Evolutionary conservation across 176 grass and related monocot species (phyloP).

Genomic region (Chrysopogon serrulatus): DNA sequence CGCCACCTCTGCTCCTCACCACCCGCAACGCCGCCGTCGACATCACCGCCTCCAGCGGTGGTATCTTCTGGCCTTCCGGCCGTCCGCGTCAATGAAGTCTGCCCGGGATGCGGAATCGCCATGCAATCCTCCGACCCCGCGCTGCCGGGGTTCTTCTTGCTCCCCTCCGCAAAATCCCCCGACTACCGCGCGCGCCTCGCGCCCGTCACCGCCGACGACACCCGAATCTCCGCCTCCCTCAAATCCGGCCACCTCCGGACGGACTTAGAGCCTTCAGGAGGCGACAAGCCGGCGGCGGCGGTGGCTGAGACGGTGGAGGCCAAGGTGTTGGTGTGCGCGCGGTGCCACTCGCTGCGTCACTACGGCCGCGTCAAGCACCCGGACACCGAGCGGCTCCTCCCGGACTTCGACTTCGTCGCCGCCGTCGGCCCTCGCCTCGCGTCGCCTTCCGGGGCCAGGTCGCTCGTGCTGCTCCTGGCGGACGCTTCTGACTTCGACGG

Average conservation of each 20-base stretch:
- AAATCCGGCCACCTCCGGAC: conserved; percentile 34
- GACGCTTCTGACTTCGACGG: conserved; percentile 79
- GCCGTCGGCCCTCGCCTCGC: conserved; percentile 58
- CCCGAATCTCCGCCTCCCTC: conserved; percentile 44
- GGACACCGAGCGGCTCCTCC: conserved; percentile 61
- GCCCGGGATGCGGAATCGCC: conserved; percentile 54
- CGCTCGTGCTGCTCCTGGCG: conserved; percentile 74
- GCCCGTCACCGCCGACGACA: conserved; percentile 45
- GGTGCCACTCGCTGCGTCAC: conserved; percentile 80
- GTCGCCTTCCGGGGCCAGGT: conserved; percentile 65
- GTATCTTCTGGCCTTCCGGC: conserved; percentile 2
- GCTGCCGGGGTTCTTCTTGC: conserved; percentile 67
- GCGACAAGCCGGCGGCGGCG: not conserved
- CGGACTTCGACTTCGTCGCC: conserved; percentile 73
- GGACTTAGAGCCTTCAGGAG: not conserved
- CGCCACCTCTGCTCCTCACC: conserved; percentile 24
- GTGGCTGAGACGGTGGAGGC: not conserved
- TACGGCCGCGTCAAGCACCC: conserved; percentile 69
- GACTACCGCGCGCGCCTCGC: conserved; percentile 41
- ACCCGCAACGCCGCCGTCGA: not conserved
- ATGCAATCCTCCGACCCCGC: conserved; percentile 59
- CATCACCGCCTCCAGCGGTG: not conserved
- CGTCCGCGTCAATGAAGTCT: not conserved
- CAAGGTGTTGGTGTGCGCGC: conserved; percentile 58
- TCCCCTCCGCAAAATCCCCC: conserved; percentile 41